Percentiles rank a stretch among this genome's conserved stretches.
Conservation (phyloP, 1,139 yeast genomes). For the Magnusiomyces tetraspermus region DNA sequence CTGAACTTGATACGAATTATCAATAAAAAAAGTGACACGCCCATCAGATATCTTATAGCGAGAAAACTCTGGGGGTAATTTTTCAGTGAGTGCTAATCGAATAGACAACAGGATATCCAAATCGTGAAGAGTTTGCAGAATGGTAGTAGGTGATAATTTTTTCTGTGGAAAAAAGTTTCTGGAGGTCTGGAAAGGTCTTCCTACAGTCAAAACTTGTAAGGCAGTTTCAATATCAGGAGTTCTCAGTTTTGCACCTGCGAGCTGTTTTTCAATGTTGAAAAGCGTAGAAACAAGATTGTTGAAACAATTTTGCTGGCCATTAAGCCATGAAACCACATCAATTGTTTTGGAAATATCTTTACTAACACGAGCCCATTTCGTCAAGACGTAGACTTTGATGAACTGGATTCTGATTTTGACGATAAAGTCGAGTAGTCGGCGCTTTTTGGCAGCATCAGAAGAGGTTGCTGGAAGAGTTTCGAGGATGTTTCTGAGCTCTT, state of each 20-base stretch:
- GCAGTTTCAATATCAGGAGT: constrained; percentile 84
- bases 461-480: constrained; percentile 51
- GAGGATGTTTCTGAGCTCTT: constrained; percentile 52
- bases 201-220: constrained; percentile 68
- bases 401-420: constrained; percentile 71
- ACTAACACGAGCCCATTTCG: constrained; percentile 76
- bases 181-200: constrained; percentile 67
- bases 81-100: constrained; percentile 56
- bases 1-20: constrained; percentile 59
- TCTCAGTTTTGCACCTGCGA: constrained; percentile 78
- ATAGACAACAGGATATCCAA: constrained; percentile 67
- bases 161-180: constrained; percentile 48
- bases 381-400: constrained; percentile 69
- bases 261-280: constrained; percentile 50
- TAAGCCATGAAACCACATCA: constrained; percentile 78
- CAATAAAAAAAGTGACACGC: constrained; percentile 55
- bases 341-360: constrained; percentile 64
- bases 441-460: constrained; percentile 55
- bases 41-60: constrained; percentile 67
- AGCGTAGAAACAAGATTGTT: constrained; percentile 56
- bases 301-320: constrained; percentile 67
- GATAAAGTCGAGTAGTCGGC: constrained; percentile 55
- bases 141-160: constrained; percentile 46
- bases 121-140: constrained; percentile 55
- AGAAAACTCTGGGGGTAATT: constrained; percentile 54